phyloP scores from a whole-genome alignment of 805 yeast species.

The Komagataella pastoris region DNA sequence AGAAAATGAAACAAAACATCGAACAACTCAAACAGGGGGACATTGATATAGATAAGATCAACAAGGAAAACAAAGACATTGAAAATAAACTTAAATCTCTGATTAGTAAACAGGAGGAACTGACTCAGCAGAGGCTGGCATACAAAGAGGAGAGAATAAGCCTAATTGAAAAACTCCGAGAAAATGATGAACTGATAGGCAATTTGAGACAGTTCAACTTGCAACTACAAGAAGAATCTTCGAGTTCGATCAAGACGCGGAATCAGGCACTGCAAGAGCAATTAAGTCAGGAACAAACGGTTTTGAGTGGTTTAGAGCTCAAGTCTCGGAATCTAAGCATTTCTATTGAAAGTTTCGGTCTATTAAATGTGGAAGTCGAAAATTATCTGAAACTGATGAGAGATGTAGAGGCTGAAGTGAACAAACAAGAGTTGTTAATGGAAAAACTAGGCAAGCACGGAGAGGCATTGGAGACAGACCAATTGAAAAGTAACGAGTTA shows the following conservation, averaged over 20 bases:
- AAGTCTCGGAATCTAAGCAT: conserved; percentile 35
- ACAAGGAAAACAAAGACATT: conserved; percentile 15
- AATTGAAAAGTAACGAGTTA: conserved; percentile 24
- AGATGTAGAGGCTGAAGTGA: conserved; percentile 34
- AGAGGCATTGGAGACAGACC: conserved; percentile 25
- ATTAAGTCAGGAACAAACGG: conserved; percentile 24
- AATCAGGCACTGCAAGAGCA: conserved; percentile 38
- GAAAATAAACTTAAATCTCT: conserved; percentile 51
- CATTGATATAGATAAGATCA: conserved; percentile 1
- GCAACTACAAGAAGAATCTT: conserved; percentile 42
- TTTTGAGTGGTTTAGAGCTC: conserved; percentile 26
- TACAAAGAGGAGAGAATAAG: conserved; percentile 53
- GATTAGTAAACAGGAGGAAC: conserved; percentile 46
- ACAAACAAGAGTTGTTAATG: conserved; percentile 25
- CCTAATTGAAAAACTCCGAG: conserved; percentile 45
- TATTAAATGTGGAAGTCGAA: conserved; percentile 32
- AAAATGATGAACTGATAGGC: conserved; percentile 38
- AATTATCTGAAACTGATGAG: conserved; percentile 29
- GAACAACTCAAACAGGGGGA: conserved; percentile 5
- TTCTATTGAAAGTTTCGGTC: conserved; percentile 45
- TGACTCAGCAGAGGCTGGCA: conserved; percentile 45
- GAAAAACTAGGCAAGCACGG: conserved; percentile 23
- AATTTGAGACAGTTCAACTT: conserved; percentile 49
- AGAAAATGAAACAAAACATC: conserved; percentile 17
- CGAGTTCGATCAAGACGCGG: conserved; percentile 34